Conservation (phyloP, 148 eudicot species). For the Heliosperma pusillum region DNA sequence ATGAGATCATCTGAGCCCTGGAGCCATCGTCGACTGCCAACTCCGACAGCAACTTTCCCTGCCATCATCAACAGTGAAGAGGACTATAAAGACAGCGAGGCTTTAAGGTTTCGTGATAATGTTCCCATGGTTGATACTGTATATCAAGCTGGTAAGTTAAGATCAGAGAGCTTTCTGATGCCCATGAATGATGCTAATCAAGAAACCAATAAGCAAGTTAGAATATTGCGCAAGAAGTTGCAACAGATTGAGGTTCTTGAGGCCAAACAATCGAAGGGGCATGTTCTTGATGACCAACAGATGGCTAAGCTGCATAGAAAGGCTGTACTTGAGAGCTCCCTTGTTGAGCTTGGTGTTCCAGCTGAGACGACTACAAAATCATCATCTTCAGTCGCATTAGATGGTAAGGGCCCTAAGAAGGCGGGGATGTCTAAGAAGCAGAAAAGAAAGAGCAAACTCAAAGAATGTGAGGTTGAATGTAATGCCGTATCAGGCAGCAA, state of each 20-base stretch:
- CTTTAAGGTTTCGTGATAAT: constrained; percentile 48
- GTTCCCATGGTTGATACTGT: constrained; percentile 24
- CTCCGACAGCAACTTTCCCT: constrained; percentile 89
- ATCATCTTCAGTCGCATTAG: constrained; percentile 36
- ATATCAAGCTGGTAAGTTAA: constrained; percentile 36
- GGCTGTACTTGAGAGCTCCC: constrained; percentile 57
- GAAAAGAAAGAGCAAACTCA: constrained; percentile 66
- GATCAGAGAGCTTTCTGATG: constrained; percentile 55
- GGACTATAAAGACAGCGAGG: constrained; percentile 61
- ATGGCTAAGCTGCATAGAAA: constrained; percentile 73
- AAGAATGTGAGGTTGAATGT: constrained; percentile 32
- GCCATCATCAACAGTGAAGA: constrained; percentile 84
- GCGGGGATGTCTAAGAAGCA: constrained; percentile 56
- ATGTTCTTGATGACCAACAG: constrained; percentile 85
- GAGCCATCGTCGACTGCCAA: constrained; percentile 88
- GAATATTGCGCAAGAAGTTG: constrained; percentile 74
- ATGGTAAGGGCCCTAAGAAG: constrained; percentile 54
- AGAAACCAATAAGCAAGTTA: constrained; percentile 56
- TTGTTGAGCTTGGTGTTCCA: constrained; percentile 78
- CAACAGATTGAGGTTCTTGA: constrained; percentile 99
- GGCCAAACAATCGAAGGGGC: constrained; percentile 68
- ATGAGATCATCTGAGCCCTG: constrained; percentile 79
- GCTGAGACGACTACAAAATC: constrained; percentile 35
- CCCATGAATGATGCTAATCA: constrained; percentile 41
- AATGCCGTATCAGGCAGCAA: constrained; percentile 27